Evolutionary conservation across 768 basidiomycete species (phyloP).

Genomic region (Mycena vitilis): DNA sequence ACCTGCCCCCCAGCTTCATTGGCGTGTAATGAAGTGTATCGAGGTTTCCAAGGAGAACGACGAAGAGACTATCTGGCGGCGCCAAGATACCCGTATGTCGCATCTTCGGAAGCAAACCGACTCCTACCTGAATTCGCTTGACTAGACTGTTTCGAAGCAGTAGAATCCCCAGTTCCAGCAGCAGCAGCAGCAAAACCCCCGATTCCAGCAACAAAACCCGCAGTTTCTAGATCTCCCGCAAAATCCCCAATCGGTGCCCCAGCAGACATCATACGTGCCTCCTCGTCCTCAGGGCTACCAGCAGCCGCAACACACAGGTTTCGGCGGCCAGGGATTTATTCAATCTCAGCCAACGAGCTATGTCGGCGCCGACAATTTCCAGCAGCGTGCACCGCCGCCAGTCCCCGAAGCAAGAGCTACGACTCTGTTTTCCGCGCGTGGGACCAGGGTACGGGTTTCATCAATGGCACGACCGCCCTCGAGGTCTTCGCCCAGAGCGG

Average conservation of each 20-base stretch:
- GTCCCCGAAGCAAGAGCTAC: conserved; percentile 92
- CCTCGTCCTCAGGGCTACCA: conserved; percentile 58
- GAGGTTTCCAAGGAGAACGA: too few relatives aligned
- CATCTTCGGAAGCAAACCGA: too few relatives aligned
- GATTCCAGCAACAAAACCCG: too few relatives aligned
- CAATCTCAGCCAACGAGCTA: conserved; percentile 69
- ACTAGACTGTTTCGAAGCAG: too few relatives aligned
- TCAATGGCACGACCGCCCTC: conserved; percentile 83
- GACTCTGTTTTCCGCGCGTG: conserved; percentile 98
- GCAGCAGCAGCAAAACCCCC: conserved; percentile 41
- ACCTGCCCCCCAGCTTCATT: too few relatives aligned
- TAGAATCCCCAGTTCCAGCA: conserved; percentile 46
- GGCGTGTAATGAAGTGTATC: too few relatives aligned
- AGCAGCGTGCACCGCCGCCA: conserved; percentile 67
- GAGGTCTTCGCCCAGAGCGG: conserved; percentile 97
- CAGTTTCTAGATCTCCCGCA: conserved; percentile 45
- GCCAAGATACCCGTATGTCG: too few relatives aligned
- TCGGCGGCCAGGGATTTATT: conserved; percentile 57
- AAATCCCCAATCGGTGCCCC: conserved; percentile 60
- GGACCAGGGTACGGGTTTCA: conserved; percentile 89
- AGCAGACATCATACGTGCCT: conserved; percentile 69
- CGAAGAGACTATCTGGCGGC: too few relatives aligned
- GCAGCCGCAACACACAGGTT: conserved; percentile 72
- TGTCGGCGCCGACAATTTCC: conserved; percentile 52
- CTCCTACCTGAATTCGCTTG: too few relatives aligned